A percentile compares a stretch with the other conserved stretches of the same genome.
Evolutionary conservation across 768 basidiomycete species (phyloP).

Genomic region (Leccinum disarticulatum): DNA sequence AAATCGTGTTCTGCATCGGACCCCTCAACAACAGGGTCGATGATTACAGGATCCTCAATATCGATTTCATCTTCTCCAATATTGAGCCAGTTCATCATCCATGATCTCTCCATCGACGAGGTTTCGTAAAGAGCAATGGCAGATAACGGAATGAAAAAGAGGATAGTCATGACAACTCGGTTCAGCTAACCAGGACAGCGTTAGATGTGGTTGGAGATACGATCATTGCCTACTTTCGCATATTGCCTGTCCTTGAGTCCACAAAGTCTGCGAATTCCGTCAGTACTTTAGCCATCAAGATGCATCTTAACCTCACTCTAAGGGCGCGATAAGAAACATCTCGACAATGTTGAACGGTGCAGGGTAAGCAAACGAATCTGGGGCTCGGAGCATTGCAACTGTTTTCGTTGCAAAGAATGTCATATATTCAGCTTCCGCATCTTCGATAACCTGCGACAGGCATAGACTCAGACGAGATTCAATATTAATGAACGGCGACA

Average conservation of each 20-base stretch:
- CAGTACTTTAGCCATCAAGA: not conserved
- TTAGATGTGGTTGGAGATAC: not conserved
- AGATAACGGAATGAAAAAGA: constrained; percentile 83
- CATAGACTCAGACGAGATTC: not conserved
- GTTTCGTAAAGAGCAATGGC: constrained; percentile 74
- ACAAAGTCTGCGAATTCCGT: constrained; percentile 37
- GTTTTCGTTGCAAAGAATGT: constrained; percentile 91
- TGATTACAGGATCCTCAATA: constrained; percentile 49
- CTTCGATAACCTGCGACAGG: constrained; percentile 61
- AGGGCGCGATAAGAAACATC: constrained; percentile 72
- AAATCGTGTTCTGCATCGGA: constrained; percentile 53
- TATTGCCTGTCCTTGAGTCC: constrained; percentile 54
- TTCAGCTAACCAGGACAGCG: constrained; percentile 53
- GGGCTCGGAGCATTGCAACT: constrained; percentile 79
- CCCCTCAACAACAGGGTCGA: constrained; percentile 61
- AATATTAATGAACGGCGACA: constrained; percentile 2
- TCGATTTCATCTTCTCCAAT: constrained; percentile 55
- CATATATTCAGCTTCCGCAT: constrained; percentile 89
- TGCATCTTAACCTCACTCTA: constrained; percentile 61
- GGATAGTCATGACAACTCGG: constrained; percentile 66
- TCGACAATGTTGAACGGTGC: constrained; percentile 94
- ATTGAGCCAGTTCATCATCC: constrained; percentile 69
- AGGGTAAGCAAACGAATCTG: constrained; percentile 80
- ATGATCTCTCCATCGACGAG: constrained; percentile 53
- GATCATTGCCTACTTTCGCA: constrained; percentile 44